Base-by-base conservation (phyloP, 228 moss, liverwort and hornwort species). In the Sphagnum magellanicum region DNA sequence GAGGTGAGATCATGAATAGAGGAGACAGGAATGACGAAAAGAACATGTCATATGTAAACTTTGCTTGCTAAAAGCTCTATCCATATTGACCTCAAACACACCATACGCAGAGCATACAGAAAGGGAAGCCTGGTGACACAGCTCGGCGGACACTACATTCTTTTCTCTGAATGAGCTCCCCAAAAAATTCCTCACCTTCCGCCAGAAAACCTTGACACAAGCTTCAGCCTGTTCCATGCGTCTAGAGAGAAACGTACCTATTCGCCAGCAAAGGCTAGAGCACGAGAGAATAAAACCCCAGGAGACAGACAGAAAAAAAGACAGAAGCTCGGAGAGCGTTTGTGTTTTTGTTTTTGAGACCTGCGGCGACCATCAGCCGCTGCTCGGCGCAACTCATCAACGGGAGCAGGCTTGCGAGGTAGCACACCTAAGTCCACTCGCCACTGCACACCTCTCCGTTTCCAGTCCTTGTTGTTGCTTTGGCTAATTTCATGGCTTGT, bases 301-400 rank as follows among this genome's bases (percentile, higher is more conserved):
- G 6, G 4, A 15, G 4, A 5, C 5, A 16, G 9, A 63, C 66
- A 6, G 15, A 59, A 49, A 2, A 10, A 6, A 52, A 51, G 6
- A 6, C 72, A 10, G 55, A 32, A 13, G 64, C 73, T 71, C 49
- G 15, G 15, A 59, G 59, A 1, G 11, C 59, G 59, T 15, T 59
- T n/a, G 4, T 8, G 10, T 10, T 32, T 32, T 32, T 32, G 32
- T 32, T 32, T 32, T 32, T n/a, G 61, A 50, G 48, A 84, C 87
- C 81, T 88, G 52, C 87, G 79, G 57, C 87, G 84, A 61, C 87
- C 84, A 79, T 88, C 77, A 6, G 87, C 87, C 13, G 87, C 68
- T 16, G 77, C 87, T 52, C 79, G 84, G n/a, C 87, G 81, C 83
- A 88, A 72, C 11, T 66, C 75, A 51, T 73, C 84, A 13, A 88